Percentiles rank a stretch among this genome's conserved stretches.
phyloP scores from a whole-genome alignment of 208 protist genomes.

The Strigomonas galati region DNA sequence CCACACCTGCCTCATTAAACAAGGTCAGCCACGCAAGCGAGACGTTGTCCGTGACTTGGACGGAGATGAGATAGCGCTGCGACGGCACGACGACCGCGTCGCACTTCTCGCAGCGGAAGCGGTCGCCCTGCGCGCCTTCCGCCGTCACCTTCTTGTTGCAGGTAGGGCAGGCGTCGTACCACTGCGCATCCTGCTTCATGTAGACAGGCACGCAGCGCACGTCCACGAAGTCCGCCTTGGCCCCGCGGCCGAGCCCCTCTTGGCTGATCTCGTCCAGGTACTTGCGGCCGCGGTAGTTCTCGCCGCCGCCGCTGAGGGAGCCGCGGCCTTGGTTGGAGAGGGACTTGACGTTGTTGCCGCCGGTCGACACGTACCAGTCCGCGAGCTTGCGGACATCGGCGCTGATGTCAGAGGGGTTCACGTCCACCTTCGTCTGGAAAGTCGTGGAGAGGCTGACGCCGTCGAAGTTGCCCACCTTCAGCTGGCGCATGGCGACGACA shows the following conservation, averaged over 20 bases:
- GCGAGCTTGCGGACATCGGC: constrained; percentile 82
- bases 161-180: constrained; percentile 88
- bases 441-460: constrained; percentile 82
- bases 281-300: constrained; percentile 77
- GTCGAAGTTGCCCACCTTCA: constrained; percentile 83
- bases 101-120: constrained; percentile 89
- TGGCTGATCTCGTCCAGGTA: constrained; percentile 80
- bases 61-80: constrained; percentile 85
- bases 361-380: constrained; percentile 84
- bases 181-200: constrained; percentile 88
- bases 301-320: constrained; percentile 25
- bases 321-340: constrained; percentile 56
- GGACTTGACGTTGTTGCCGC: constrained; percentile 71
- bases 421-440: constrained; percentile 80
- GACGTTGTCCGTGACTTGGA: constrained; percentile 86
- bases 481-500: constrained; percentile 79
- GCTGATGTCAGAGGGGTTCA: constrained; percentile 59
- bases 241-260: constrained; percentile 69
- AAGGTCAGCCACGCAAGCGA: constrained; percentile 90
- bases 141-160: constrained; percentile 91
- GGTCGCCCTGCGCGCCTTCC: constrained; percentile 71
- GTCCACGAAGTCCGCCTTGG: constrained; percentile 85
- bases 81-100: constrained; percentile 62
- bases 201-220: constrained; percentile 88
- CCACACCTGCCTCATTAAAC: constrained; percentile 84